Percentiles rank a stretch among this genome's conserved stretches.
These are phyloP conservation scores for Exserohilum rostratum DNA, from an alignment of 2,329 filamentous ascomycete species.

Conservation along the genomic window DNA sequence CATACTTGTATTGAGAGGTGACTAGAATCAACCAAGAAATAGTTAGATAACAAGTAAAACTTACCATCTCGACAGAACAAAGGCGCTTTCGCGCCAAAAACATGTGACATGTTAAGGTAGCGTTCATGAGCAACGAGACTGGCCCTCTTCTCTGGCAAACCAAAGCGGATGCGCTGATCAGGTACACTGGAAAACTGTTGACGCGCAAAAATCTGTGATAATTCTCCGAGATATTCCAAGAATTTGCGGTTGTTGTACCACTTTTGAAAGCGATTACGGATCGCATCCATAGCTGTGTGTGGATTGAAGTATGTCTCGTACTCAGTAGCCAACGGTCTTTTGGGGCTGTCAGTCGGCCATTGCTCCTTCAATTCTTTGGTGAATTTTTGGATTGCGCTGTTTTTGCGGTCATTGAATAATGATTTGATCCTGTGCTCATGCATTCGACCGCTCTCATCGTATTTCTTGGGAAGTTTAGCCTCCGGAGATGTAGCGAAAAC, in stretches of 20 bases:
- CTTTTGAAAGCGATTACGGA: constrained; percentile 20
- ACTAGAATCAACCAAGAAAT: background rate
- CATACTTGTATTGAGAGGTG: background rate
- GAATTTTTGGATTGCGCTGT: constrained; percentile 18
- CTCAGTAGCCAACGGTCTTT: constrained; percentile 3
- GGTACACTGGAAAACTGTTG: constrained; percentile 4
- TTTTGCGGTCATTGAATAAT: constrained; percentile 7
- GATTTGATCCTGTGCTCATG: constrained; percentile 12
- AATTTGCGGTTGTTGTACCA: constrained; percentile 51
- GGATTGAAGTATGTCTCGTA: constrained; percentile 23
- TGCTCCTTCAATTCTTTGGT: constrained; percentile 20
- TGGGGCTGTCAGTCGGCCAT: constrained; percentile 24
- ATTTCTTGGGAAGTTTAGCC: constrained; percentile 14
- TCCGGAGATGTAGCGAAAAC: constrained; percentile 21
- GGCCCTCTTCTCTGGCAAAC: background rate
- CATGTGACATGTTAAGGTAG: constrained; percentile 3
- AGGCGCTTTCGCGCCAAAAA: constrained; percentile 8
- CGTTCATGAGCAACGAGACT: background rate
- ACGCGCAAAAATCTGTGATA: constrained; percentile 17
- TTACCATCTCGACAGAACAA: background rate
- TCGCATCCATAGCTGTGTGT: constrained; percentile 15
- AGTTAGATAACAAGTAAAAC: background rate
- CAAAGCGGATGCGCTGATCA: background rate
- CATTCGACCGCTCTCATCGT: constrained; percentile 16
- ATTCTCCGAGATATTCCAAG: constrained; percentile 31